Conservation (phyloP, 495 filamentous ascomycete species). For the Podospora anserina region DNA sequence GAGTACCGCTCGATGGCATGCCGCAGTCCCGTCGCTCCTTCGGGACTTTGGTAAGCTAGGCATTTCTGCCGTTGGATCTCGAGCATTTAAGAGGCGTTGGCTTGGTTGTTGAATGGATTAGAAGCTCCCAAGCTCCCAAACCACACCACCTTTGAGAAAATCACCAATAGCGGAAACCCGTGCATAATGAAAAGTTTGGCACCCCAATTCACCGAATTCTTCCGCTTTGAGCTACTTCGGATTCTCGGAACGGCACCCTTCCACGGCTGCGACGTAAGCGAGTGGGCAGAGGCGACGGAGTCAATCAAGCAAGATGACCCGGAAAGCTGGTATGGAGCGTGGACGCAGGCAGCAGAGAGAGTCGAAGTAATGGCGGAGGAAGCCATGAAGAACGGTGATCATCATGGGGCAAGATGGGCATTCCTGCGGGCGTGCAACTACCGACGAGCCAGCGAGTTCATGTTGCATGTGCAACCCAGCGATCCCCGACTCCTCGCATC, state of each 20-base stretch:
- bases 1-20: neutral
- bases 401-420: constrained; percentile 27
- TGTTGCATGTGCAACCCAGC: constrained; percentile 26
- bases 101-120: neutral
- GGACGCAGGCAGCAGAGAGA: constrained; percentile 25
- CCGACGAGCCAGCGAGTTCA: constrained; percentile 36
- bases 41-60: neutral
- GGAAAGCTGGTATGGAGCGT: constrained; percentile 41
- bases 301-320: constrained; percentile 41
- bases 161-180: neutral
- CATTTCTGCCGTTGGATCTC: neutral
- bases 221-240: constrained; percentile 43
- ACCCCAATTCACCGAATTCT: neutral
- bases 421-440: constrained; percentile 46
- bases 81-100: neutral
- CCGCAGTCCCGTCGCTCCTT: neutral
- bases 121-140: neutral
- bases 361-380: constrained; percentile 38
- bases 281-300: constrained; percentile 39
- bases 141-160: neutral
- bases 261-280: constrained; percentile 42
- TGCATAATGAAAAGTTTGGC: neutral
- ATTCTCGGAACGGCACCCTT: constrained; percentile 38
- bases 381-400: constrained; percentile 25
- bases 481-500: constrained; percentile 19